Evolutionary conservation across 2,329 filamentous ascomycete genomes (phyloP), one percentile per base, ranked within the genome.

Genomic region (Neopestalotiopsis sp.): DNA sequence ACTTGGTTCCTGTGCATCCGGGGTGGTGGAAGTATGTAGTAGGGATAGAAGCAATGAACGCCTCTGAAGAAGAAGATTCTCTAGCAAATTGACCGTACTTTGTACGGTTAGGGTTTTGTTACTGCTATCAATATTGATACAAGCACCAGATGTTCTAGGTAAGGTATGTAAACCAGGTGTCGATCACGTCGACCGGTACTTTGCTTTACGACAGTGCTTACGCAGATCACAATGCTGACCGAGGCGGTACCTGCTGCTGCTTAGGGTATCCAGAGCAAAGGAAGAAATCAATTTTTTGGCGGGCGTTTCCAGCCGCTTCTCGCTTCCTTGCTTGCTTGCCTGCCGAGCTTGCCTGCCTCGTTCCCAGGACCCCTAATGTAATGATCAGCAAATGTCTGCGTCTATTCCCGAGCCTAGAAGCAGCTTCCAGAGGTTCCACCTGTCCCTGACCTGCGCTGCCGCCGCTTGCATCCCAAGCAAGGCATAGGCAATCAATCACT

Each of bases 221-320:
- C 45, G 45, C 45, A 52, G 45, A 52, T 52, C 45, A 52, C 17
- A 52, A 52, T 52, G 45, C 45, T n/a, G 20, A 52, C 17, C 45
- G 20, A 52, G n/a, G 45, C 45, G 45, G 45, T 52, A 17, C 20
- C 45, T 52, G 42, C 40, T 12, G 40, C 7, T 14, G 42, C n/a
- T 20, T n/a, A 9, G 7, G 20, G 17, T 17, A 52, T 52, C 45
- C 45, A 17, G 17, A 52, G 45, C 7, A 52, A 20, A 52, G 17
- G 9, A 52, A 38, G 10, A 10, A 38, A 38, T 7, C 34, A 6
- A 38, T 7, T 38, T 38, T 38, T 52, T n/a, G 45, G 57, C 57
- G 57, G 57, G 24, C 57, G 57, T 59, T 32, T 59, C 57, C 57
- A 59, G 57, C 57, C 57, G 57, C 57, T 59, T 30, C 57, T 30